phyloP scores from a whole-genome alignment of 805 yeast genomes.

The Torulaspora franciscae region DNA sequence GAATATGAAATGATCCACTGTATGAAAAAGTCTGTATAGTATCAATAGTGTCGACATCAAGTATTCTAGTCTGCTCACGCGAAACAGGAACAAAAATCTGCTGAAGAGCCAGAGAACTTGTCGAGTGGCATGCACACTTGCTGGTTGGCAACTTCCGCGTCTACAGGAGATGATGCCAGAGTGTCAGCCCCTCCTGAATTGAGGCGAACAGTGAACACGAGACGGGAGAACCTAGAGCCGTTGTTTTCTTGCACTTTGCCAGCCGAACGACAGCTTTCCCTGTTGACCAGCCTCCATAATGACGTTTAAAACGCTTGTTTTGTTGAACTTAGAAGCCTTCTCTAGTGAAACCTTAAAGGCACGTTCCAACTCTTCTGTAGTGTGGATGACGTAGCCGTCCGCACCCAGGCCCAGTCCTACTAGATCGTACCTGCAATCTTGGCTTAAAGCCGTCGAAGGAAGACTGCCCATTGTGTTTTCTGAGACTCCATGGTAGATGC shows the following conservation, averaged over 20 bases:
- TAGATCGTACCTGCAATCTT: conserved; percentile 52
- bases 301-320: conserved; percentile 51
- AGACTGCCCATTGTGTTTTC: conserved; percentile 29
- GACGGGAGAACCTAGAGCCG: neutral
- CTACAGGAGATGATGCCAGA: too few species aligned
- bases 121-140: too few species aligned
- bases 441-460: conserved; percentile 58
- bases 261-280: conserved; percentile 55
- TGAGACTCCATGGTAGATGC: conserved; percentile 62
- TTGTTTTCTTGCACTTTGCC: conserved; percentile 43
- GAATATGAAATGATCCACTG: too few species aligned
- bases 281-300: conserved; percentile 56
- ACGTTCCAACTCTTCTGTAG: conserved; percentile 38
- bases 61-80: too few species aligned
- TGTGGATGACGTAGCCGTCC: conserved; percentile 45
- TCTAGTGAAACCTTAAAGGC: conserved; percentile 38
- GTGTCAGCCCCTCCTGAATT: too few species aligned
- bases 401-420: conserved; percentile 55
- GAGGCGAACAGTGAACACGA: too few species aligned
- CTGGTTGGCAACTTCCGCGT: too few species aligned
- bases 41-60: too few species aligned
- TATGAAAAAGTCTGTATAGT: too few species aligned
- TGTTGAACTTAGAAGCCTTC: conserved; percentile 24
- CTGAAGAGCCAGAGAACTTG: too few species aligned
- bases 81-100: too few species aligned